Conservation (phyloP, 371 early-diverging fungal genomes). For the Paraphysoderma sedebokerense region DNA sequence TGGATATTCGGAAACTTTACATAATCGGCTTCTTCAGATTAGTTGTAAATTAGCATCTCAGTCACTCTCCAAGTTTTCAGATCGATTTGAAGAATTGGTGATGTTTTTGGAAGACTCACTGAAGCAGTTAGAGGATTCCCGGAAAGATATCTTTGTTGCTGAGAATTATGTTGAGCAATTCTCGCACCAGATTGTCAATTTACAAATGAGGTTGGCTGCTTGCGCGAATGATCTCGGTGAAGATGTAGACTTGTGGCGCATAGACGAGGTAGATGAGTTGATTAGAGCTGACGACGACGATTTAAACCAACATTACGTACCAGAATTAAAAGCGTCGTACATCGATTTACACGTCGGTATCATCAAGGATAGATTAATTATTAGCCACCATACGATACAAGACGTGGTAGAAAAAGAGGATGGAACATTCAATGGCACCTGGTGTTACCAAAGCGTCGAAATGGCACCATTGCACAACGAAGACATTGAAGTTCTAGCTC, state of each 20-base stretch:
- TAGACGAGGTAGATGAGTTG: not conserved
- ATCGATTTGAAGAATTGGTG: not conserved
- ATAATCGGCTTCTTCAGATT: not conserved
- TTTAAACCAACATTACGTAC: too few species aligned
- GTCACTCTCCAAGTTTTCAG: not conserved
- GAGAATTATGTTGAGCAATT: not conserved
- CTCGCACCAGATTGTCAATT: not conserved
- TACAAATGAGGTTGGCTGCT: not conserved
- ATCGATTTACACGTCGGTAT: too few species aligned
- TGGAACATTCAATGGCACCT: too few species aligned
- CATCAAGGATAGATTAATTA: too few species aligned
- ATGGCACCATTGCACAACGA: too few species aligned
- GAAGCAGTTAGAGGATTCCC: not conserved
- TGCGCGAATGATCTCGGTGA: not conserved
- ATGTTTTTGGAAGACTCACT: not conserved
- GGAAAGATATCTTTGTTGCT: not conserved
- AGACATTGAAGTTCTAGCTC: too few species aligned
- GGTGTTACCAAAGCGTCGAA: too few species aligned
- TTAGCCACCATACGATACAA: too few species aligned
- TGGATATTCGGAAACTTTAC: not conserved
- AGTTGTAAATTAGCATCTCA: not conserved
- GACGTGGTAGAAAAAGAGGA: too few species aligned
- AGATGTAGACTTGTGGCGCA: not conserved
- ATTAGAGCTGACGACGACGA: not conserved
- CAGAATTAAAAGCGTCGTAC: too few species aligned